phyloP scores from a whole-genome alignment of 345 rosid genomes.

The Pugionium cornutum region DNA sequence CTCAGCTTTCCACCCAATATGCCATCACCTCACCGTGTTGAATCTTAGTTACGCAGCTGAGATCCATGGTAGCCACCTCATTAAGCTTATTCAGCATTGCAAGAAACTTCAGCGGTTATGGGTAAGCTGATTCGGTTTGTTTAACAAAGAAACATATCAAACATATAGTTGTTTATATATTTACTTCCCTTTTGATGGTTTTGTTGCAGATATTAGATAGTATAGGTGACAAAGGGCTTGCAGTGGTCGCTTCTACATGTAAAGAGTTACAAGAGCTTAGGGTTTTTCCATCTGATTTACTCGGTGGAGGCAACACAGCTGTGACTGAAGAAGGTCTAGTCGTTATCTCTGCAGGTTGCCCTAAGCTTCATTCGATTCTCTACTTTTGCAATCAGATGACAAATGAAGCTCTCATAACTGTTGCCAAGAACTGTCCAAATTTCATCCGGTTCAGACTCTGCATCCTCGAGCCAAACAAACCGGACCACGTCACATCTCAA shows the following conservation, averaged over 20 bases:
- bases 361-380: slow-evolving; percentile 73
- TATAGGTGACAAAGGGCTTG: slow-evolving; percentile 89
- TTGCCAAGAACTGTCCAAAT: slow-evolving; percentile 80
- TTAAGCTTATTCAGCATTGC: slow-evolving; percentile 63
- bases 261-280: slow-evolving; percentile 84
- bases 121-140: slow-evolving; percentile 46
- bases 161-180: too few relatives aligned
- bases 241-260: slow-evolving; percentile 70
- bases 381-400: slow-evolving; percentile 98
- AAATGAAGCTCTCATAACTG: slow-evolving; percentile 80
- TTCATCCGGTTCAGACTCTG: slow-evolving; percentile 81
- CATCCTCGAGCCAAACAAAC: slow-evolving; percentile 71
- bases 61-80: slow-evolving; percentile 60
- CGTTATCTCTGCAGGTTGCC: slow-evolving; percentile 81
- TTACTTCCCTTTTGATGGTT: not conserved
- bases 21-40: slow-evolving; percentile 59
- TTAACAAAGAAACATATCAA: not conserved
- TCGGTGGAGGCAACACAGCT: slow-evolving; percentile 51
- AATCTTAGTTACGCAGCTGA: slow-evolving; percentile 91
- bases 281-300: slow-evolving; percentile 86
- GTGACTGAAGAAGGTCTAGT: slow-evolving; percentile 91
- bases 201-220: slow-evolving; percentile 80
- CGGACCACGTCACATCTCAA: slow-evolving; percentile 66
- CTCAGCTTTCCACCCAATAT: slow-evolving; percentile 60
- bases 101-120: slow-evolving; percentile 76